Base-by-base conservation (phyloP, 2,329 filamentous ascomycete species). In the Exophiala calicioides region DNA sequence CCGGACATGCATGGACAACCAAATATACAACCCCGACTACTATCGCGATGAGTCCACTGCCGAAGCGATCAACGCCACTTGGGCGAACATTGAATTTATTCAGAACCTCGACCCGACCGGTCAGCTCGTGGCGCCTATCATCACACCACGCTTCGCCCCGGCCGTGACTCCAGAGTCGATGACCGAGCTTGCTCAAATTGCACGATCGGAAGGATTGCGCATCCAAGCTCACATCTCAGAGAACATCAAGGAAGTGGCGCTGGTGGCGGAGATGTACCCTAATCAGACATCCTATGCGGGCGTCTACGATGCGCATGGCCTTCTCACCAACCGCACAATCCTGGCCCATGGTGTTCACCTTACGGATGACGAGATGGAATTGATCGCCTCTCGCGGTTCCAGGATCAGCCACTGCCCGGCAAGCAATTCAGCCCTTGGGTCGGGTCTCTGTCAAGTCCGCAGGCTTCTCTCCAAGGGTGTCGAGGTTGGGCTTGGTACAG, bases 191-290 rank as follows among this genome's bases (percentile, higher is more conserved):
- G 86, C 84, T 0, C 62, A 69, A 1, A 68, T 96, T 3, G 84
- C 85, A n/a, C 5, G 65, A 67, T 4, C 74, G 83, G 38, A 68
- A 73, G 18, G 84, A 85, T 0, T 67, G 2, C 59, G 63, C 35
- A 76, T 90, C 27, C 91, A 97, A 71, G 96, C 90, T 7, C 91
- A 97, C 68, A 81, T 96, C 42, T 85, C 84, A 0, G 91, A 97
- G 65, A 96, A 95, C 67, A 71, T 68, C 5, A 71, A 72, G 56
- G 91, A 97, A 69, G 73, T 90, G 29, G 72, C 70, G 3, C 77
- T 95, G 0, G 90, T 96, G 1, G 65, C 70, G 9, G 58, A 79
- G 6, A 62, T 90, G 31, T 95, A 94, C 67, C 85, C 88, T 0
- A 68, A 77, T 0, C 67, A 71, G 27, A 63, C 63, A 1, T 77